Base-by-base conservation (phyloP, 2,329 filamentous ascomycete genomes). In the Rosellinia necatrix region DNA sequence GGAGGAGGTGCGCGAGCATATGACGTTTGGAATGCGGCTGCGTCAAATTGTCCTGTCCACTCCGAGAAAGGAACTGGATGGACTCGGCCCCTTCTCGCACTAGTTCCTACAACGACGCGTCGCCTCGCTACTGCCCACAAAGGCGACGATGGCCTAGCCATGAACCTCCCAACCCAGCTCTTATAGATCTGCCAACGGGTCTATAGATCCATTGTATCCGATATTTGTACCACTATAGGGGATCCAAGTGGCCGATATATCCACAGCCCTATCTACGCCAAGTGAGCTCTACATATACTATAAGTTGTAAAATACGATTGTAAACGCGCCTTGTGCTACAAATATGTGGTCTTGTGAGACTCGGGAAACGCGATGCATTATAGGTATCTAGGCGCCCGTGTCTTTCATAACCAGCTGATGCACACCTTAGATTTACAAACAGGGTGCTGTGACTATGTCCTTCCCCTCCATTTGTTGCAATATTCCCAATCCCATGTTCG, bases 141-240 rank as follows among this genome's bases (percentile, higher is more conserved):
- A 13, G 12, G 15, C 7, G 6, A 10, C 3, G 6, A 30, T 27
- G n/a, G 19, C 35, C 21, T 15, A 10, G 35, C 21, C 6, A 37
- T 6, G 12, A 21, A 12, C 22, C 13, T 24, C 8, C 13, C 8
- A n/a, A 32, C 43, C 17, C 9, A n/a, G 9, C 22, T 37, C 24
- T 37, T 19, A 5, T 6, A 6, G 7, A 35, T 15, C 10, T 17
- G 12, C 21, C 38, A 13, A 8, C 24, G 5, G 37, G 10, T 29
- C 6, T 9, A 22, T 6, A 6, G 32, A 35, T 27, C 49, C 5
- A 21, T 38, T 49, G 41, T 49, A 49, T 42, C 24, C 40, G 10
- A 50, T 47, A 53, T 44, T 27, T 54, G 58, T 60, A 60, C 32
- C 44, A 54, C 19, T 44, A 60, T 47, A 51, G 32, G 42, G 27